A percentile compares a stretch with the other conserved stretches of the same genome.
These are phyloP conservation scores for Iberis pinnata DNA, from an alignment of 345 rosid species.

Conservation along the genomic window DNA sequence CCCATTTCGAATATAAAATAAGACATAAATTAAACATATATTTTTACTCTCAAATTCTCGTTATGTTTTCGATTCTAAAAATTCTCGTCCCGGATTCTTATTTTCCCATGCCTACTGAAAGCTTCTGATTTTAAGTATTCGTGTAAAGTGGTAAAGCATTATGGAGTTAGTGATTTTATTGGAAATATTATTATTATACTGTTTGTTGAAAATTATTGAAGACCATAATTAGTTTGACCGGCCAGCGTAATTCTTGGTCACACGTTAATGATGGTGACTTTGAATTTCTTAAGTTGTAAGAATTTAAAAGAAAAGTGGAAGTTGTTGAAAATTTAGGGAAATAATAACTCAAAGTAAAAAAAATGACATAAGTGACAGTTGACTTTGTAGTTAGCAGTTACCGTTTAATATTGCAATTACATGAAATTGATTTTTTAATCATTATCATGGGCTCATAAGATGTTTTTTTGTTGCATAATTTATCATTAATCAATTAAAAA, in stretches of 20 bases:
- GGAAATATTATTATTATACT: constrained; percentile 5
- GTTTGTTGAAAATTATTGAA: constrained; percentile 31
- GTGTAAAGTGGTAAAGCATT: too few species aligned
- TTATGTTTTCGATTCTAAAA: too few species aligned
- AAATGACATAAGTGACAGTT: background rate
- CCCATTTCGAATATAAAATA: too few species aligned
- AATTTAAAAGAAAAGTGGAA: background rate
- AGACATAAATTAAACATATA: too few species aligned
- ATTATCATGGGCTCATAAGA: too few species aligned
- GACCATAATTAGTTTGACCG: constrained; percentile 32
- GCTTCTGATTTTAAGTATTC: too few species aligned
- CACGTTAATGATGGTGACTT: constrained; percentile 22
- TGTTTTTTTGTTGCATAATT: too few species aligned
- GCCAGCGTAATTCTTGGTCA: constrained; percentile 31
- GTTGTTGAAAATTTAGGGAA: background rate
- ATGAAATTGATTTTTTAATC: background rate
- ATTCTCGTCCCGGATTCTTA: too few species aligned
- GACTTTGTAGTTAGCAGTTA: constrained; percentile 8
- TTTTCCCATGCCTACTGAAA: too few species aligned
- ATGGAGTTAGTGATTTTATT: constrained; percentile 2
- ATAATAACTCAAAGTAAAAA: background rate
- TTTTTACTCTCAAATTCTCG: too few species aligned
- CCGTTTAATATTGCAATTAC: background rate
- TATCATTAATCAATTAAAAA: too few species aligned
- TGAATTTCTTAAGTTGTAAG: constrained; percentile 15